phyloP scores from a whole-genome alignment of 2,329 filamentous ascomycete species.

The Claviceps capensis region DNA sequence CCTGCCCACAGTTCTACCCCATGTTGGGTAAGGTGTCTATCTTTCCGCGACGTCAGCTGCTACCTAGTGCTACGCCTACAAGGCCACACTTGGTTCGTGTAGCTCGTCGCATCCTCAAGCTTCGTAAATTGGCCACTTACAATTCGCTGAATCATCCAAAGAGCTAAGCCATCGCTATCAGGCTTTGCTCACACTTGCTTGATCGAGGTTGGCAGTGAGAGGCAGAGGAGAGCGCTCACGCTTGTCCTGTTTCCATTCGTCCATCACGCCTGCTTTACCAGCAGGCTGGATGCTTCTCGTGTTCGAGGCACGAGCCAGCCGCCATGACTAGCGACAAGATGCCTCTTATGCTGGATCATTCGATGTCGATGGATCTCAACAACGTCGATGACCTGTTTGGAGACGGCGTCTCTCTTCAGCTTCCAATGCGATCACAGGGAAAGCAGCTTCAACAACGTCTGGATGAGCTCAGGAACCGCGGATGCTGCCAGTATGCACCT shows the following conservation, averaged over 20 bases:
- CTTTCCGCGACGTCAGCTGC: background rate
- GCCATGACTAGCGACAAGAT: conserved; percentile 26
- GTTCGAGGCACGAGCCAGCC: background rate
- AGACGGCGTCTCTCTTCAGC: conserved; percentile 47
- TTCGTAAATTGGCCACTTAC: background rate
- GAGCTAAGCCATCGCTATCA: background rate
- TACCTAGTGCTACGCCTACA: too few relatives aligned
- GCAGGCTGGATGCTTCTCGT: background rate
- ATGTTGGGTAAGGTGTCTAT: background rate
- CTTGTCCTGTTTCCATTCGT: background rate
- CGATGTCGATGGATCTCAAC: conserved; percentile 38
- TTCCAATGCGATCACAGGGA: conserved; percentile 29
- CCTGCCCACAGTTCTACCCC: background rate
- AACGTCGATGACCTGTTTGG: conserved; percentile 66
- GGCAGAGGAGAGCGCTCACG: background rate
- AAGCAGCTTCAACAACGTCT: conserved; percentile 60
- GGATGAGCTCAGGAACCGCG: conserved; percentile 60
- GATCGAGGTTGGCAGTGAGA: background rate
- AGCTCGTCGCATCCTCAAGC: background rate
- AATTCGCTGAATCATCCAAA: background rate
- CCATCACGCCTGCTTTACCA: background rate
- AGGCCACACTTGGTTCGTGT: background rate
- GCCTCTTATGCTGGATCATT: conserved; percentile 27
- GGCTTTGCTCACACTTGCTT: background rate
- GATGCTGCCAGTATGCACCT: conserved; percentile 65